phyloP scores from a whole-genome alignment of 2,329 filamentous ascomycete genomes.

The Achaetomium macrosporum region DNA sequence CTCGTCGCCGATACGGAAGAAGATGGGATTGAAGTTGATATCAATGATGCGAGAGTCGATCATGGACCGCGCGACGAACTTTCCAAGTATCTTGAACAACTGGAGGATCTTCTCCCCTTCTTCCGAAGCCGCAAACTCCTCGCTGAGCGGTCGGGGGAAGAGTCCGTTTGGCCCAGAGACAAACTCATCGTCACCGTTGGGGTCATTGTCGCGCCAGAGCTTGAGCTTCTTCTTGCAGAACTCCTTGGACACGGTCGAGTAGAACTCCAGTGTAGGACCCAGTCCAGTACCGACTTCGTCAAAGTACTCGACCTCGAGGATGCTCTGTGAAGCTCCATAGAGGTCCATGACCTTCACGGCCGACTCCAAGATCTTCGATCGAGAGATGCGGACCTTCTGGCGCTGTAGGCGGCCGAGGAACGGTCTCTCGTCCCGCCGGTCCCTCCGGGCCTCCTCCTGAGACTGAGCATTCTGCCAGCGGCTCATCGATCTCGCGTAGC shows the following conservation, averaged over 20 bases:
- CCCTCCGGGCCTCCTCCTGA: conserved; percentile 71
- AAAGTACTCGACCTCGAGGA: conserved; percentile 96
- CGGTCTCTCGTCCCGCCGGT: conserved; percentile 82
- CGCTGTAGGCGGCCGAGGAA: conserved; percentile 88
- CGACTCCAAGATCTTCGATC: conserved; percentile 90
- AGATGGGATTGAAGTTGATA: conserved; percentile 92
- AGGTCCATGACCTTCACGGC: conserved; percentile 98
- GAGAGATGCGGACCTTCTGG: conserved; percentile 96
- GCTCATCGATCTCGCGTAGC: conserved; percentile 94
- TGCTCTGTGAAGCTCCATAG: conserved; percentile 92
- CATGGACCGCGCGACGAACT: conserved; percentile 97
- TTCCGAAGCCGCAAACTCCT: conserved; percentile 65
- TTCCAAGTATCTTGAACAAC: conserved; percentile 87
- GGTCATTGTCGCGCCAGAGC: conserved; percentile 91
- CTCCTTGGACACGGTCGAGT: conserved; percentile 93
- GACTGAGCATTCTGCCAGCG: conserved; percentile 92
- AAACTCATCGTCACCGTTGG: conserved; percentile 65
- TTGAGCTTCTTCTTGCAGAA: conserved; percentile 97
- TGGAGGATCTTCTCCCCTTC: conserved; percentile 84
- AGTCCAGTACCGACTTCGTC: conserved; percentile 96
- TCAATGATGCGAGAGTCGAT: conserved; percentile 97
- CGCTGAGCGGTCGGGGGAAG: conserved; percentile 86
- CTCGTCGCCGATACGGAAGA: conserved; percentile 86
- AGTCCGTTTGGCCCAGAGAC: conserved; percentile 78
- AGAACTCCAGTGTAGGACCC: conserved; percentile 94